A percentile compares a stretch with the other conserved stretches of the same genome.
Conservation (phyloP, 148 eudicot species). For the Tetragonia tetragonoides region DNA sequence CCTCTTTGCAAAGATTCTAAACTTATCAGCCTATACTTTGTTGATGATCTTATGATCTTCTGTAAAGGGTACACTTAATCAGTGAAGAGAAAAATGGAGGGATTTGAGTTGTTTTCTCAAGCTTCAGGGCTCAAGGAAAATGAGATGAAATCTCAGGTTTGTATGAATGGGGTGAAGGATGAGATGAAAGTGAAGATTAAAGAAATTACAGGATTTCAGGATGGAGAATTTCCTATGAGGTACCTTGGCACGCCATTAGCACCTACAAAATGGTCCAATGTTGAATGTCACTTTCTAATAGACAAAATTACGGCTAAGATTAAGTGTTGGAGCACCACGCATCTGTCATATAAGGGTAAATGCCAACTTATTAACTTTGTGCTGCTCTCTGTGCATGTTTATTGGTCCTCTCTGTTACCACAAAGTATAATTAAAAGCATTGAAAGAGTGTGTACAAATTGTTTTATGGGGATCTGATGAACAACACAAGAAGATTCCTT, state of each 20-base stretch:
- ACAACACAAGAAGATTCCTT: background rate
- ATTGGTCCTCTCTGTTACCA: background rate
- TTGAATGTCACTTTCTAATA: background rate
- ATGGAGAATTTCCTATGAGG: background rate
- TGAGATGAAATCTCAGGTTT: background rate
- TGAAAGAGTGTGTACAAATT: background rate
- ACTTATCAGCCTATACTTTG: background rate
- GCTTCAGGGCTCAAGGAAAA: background rate
- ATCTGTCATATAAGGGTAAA: background rate
- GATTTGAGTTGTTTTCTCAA: too few relatives aligned
- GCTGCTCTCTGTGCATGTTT: too few relatives aligned
- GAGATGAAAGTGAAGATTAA: background rate
- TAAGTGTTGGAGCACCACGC: background rate
- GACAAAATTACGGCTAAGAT: background rate
- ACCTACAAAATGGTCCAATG: background rate
- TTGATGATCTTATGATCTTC: too few relatives aligned
- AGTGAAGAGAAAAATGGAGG: background rate
- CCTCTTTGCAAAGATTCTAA: background rate
- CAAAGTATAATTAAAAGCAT: too few relatives aligned
- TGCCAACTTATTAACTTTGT: too few relatives aligned
- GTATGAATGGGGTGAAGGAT: background rate
- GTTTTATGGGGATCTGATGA: background rate
- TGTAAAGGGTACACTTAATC: background rate
- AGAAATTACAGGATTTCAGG: background rate
- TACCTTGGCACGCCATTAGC: background rate